These are phyloP conservation scores for Orobanche coerulescens DNA, from an alignment of 257 asterid species.

Conservation along the genomic window DNA sequence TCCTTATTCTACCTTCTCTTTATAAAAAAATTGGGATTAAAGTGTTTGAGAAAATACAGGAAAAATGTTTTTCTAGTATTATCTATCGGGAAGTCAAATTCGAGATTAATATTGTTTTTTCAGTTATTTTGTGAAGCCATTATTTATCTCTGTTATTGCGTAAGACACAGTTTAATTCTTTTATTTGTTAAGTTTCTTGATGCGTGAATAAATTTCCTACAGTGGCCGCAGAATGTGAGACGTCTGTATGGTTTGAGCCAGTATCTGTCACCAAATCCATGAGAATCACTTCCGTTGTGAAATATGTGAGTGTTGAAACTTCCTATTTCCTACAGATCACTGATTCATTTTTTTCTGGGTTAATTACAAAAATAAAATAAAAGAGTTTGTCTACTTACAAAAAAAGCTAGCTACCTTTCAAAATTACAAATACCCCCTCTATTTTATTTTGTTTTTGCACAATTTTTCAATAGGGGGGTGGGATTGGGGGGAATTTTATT, in stretches of 20 bases:
- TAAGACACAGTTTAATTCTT: not conserved
- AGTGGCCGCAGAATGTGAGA: constrained; percentile 71
- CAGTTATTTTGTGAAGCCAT: too few species aligned
- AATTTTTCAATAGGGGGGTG: too few species aligned
- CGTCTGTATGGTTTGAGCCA: constrained; percentile 90
- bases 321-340: constrained; percentile 6
- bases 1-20: not conserved
- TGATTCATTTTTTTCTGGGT: too few species aligned
- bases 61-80: not conserved
- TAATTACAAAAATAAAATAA: too few species aligned
- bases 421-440: too few species aligned
- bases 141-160: too few species aligned
- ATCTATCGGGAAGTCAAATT: too few species aligned
- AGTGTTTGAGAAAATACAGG: not conserved
- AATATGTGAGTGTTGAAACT: constrained; percentile 50
- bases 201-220: constrained; percentile 23
- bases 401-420: too few species aligned
- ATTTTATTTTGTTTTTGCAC: too few species aligned
- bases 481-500: too few species aligned
- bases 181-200: constrained; percentile 14
- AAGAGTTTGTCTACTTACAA: too few species aligned
- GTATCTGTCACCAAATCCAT: constrained; percentile 83
- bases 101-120: too few species aligned
- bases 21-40: not conserved
- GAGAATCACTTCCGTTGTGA: constrained; percentile 64